A percentile compares a stretch with the other conserved stretches of the same genome.
These are phyloP conservation scores for Draba incana DNA, from an alignment of 345 rosid species.

Conservation along the genomic window DNA sequence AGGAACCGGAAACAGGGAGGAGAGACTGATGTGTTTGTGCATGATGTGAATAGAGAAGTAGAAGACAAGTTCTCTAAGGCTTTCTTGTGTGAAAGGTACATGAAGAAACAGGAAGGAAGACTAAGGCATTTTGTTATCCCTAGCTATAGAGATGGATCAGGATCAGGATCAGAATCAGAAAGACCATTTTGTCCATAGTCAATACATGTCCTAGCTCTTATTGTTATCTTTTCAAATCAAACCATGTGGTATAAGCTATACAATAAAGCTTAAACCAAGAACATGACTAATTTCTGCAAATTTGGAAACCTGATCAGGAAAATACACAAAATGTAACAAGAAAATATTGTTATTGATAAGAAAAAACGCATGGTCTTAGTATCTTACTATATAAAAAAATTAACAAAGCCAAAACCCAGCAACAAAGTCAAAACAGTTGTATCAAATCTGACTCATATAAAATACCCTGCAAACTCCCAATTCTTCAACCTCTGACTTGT, in stretches of 20 bases:
- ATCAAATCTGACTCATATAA: background rate
- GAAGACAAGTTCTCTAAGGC: slow-evolving; percentile 76
- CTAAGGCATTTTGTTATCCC: slow-evolving; percentile 86
- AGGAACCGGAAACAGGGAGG: slow-evolving; percentile 61
- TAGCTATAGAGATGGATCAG: slow-evolving; percentile 55
- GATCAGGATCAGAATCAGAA: slow-evolving; percentile 29
- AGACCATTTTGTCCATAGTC: slow-evolving; percentile 71
- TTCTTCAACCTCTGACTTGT: slow-evolving; percentile 26
- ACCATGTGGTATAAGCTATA: background rate
- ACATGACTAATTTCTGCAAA: background rate
- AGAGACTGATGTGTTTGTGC: slow-evolving; percentile 84
- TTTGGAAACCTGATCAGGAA: slow-evolving; percentile 5
- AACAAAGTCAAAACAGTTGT: slow-evolving; percentile 12
- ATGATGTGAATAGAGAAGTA: slow-evolving; percentile 76
- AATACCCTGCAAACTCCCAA: slow-evolving; percentile 17
- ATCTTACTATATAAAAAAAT: slow-evolving; percentile 13
- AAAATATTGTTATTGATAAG: slow-evolving; percentile 3
- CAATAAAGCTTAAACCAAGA: background rate
- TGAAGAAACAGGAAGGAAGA: slow-evolving; percentile 77
- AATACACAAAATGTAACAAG: background rate
- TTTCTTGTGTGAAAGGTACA: slow-evolving; percentile 73
- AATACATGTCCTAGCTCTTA: background rate
- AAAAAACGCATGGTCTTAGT: slow-evolving; percentile 15
- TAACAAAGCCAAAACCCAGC: background rate
- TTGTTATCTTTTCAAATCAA: background rate